These are phyloP conservation scores for Dictyostelium firmibasis DNA, from an alignment of 78 protist genomes.

Conservation along the genomic window DNA sequence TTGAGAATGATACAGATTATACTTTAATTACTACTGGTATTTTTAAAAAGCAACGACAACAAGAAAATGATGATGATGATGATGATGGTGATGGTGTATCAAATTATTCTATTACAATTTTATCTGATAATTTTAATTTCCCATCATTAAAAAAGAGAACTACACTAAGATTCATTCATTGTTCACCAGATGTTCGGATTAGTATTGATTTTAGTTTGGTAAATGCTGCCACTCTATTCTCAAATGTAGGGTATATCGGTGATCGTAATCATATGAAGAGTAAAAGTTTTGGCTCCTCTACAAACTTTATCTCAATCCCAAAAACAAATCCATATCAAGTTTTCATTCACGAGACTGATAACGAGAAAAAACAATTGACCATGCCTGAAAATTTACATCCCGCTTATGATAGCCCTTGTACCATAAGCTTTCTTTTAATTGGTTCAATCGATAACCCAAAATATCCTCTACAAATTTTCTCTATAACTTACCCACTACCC, in stretches of 20 bases:
- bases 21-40: constrained; percentile 25
- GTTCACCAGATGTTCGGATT: background rate
- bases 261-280: background rate
- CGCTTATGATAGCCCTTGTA: background rate
- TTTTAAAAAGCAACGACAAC: background rate
- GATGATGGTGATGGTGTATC: background rate
- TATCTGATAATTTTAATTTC: constrained; percentile 15
- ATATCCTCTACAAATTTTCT: constrained; percentile 8
- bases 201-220: constrained; percentile 10
- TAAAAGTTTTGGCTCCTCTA: background rate
- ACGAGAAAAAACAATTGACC: background rate
- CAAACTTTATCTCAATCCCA: constrained; percentile 51
- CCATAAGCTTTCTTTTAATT: constrained; percentile 16
- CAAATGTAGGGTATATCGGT: constrained; percentile 7
- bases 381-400: constrained; percentile 5
- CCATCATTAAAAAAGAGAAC: constrained; percentile 7
- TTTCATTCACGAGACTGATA: constrained; percentile 36
- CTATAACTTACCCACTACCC: constrained; percentile 7
- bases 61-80: background rate
- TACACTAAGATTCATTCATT: constrained; percentile 45
- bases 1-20: constrained; percentile 37
- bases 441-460: background rate
- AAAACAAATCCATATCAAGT: constrained; percentile 3
- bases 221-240: constrained; percentile 39
- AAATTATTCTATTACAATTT: background rate